Base-by-base conservation (phyloP, 2,329 filamentous ascomycete genomes). In the Hysterium pulicare region DNA sequence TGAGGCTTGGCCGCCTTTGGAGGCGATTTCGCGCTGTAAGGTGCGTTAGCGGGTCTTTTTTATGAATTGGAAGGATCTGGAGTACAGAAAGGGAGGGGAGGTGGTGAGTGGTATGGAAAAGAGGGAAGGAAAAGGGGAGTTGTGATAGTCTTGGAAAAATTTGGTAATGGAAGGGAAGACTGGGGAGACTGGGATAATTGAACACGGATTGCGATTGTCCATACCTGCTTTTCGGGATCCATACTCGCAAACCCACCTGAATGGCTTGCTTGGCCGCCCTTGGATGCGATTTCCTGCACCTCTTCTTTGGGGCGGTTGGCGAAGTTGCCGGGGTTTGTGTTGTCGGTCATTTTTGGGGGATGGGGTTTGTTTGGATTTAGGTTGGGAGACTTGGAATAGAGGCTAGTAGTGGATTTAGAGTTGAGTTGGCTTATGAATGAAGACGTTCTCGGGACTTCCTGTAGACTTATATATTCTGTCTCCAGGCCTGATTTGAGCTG, bases 1-100 rank as follows among this genome's bases (percentile, higher is more conserved):
- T 0, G 76, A 79, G 0, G 74, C 71, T 39, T 78, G 65, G 4
- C 76, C 77, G 8, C 78, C 78, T 57, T 70, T 66, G 9, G 77
- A 80, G 2, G 78, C 77, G 45, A 81, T 79, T 1, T 79, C 70
- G 16, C 67, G 64, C 76, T 78, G 34, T 7, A 28, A 28, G 7
- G 24, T n/a, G n/a, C n/a, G n/a, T n/a, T 34, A 13, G 19, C n/a
- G n/a, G n/a, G n/a, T n/a, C n/a, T n/a, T n/a, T n/a, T n/a, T n/a
- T n/a, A n/a, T n/a, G n/a, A n/a, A n/a, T n/a, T n/a, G n/a, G n/a
- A n/a, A n/a, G n/a, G n/a, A n/a, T n/a, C n/a, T n/a, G n/a, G n/a
- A n/a, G n/a, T n/a, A n/a, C n/a, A n/a, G n/a, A n/a, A n/a, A n/a
- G n/a, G n/a, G n/a, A n/a, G n/a, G n/a, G n/a, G n/a, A n/a, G n/a